Conservation (phyloP, 371 early-diverging fungal genomes). For the Syncephalastrum monosporum region DNA sequence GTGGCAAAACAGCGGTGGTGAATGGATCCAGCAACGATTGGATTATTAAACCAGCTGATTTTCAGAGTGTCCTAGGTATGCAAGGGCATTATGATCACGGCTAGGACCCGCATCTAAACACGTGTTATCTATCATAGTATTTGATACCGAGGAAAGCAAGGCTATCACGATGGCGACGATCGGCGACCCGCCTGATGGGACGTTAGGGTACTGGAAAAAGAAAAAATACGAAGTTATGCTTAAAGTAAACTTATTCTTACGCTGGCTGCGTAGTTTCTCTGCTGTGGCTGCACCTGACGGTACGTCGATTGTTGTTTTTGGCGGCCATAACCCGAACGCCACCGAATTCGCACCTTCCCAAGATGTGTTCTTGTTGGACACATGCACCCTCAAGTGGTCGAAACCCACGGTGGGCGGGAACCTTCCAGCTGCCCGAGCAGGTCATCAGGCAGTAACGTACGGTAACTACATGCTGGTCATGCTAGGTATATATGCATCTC, state of each 20-base stretch:
- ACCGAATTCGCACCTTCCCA: constrained; percentile 7
- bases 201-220: constrained; percentile 17
- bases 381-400: constrained; percentile 41
- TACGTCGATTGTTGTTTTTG: constrained; percentile 39
- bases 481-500: constrained; percentile 20
- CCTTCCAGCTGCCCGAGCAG: constrained; percentile 30
- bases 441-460: constrained; percentile 33
- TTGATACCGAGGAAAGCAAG: constrained; percentile 29
- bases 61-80: constrained; percentile 40
- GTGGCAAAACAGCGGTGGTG: constrained; percentile 26
- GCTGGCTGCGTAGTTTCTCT: constrained; percentile 23
- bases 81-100: background rate
- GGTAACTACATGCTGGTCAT: constrained; percentile 42
- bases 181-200: constrained; percentile 33
- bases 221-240: background rate
- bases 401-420: constrained; percentile 23
- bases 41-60: constrained; percentile 25
- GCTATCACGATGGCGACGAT: constrained; percentile 38
- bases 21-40: constrained; percentile 16
- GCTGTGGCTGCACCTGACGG: constrained; percentile 41
- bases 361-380: constrained; percentile 39
- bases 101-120: background rate
- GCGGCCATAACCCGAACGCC: constrained; percentile 17
- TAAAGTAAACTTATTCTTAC: background rate
- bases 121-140: constrained; percentile 18